Base-by-base conservation (phyloP, 345 rosid genomes). In the Streptanthus diversifolius region DNA sequence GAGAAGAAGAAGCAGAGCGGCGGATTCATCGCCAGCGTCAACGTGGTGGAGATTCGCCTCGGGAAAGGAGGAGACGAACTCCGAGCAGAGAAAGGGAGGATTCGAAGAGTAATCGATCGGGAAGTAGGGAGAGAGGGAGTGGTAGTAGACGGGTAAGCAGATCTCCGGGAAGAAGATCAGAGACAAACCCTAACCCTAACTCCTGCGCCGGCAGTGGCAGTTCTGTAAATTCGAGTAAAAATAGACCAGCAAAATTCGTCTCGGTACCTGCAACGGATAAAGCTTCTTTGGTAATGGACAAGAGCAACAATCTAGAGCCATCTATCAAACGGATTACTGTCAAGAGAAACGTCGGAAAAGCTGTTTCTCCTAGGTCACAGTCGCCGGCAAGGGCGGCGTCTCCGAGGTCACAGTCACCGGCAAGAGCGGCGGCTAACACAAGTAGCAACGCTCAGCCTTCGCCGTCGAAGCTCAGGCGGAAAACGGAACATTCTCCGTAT, bases 71-170 rank as follows among this genome's bases (percentile, higher is more conserved):
- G 83, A 83, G 97, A 63, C 82, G 97, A 76, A 95, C 99, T 1
- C 99, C 97, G 10, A 93, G 99, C 47, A 86, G 96, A 69, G 98
- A 91, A 57, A 82, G 98, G 53, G 98, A 91, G 3, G 82, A 82
- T 10, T 85, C 88, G 43, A 76, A 76, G 49, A 44, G 59, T 45
- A 3, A 69, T 29, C 72, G 87, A 9, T 83, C 93, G 1, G 91
- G 90, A n/a, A 82, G 89, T 41, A 81, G 86, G 44, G 91, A 87
- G 70, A 84, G 90, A 68, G 78, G 78, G 37, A 75, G 67, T 15
- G 76, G 80, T 44, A 88, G 89, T 9, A 72, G 92, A 67, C 73
- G 96, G 5, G 90, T 93, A 25, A 93, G 99, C 76, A 73, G 91
- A 57, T 93, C 99, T 7, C 99, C 99, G 0, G 91, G 85, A 47